Evolutionary conservation across 345 rosid genomes (phyloP), one percentile per base, ranked within the genome.

Genomic region (Arabis alpina): DNA sequence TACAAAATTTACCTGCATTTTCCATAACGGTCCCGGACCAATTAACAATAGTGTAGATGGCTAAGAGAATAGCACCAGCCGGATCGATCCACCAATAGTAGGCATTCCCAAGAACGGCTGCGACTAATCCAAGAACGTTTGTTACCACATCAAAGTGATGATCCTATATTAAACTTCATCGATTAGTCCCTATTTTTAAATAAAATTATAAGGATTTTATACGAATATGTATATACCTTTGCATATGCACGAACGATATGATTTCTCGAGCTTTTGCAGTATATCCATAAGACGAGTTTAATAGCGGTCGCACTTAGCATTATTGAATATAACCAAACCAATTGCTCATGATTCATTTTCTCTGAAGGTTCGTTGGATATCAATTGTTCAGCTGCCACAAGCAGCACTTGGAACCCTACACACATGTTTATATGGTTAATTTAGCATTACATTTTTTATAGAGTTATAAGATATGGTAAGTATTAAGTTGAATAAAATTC

Each of bases 1-100:
- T 30, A 32, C 44, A 51, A 51, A 51, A 27, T 11, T 0, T 76
- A 90, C 97, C 89, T 67, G 99, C 93, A 71, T 91, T 94, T 80
- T 94, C 99, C 79, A 86, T 71, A 50, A 94, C 99, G 8, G 99
- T 89, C 27, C 76, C 86, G 2, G 97, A 91, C 97, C 98, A 93
- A 62, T 89, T 89, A 59, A 76, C 5, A 30, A 93, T 93, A n/a
- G 95, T 93, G 73, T 93, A 93, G 5, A 93, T 57, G 37, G 97
- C 99, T 49, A 91, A 91, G 37, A 83, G 63, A 36, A 89, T 85
- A 19, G 97, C 97, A 64, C 96, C 99, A 19, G 71, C 75, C 2
- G 99, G 96, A 60, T 94, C 99, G 11, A 94, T 87, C 97, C 96
- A 94, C 99, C 96, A 94, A 57, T 76, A 83, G 71, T 58, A 80